Conservation (phyloP, 495 filamentous ascomycete genomes). For the Bombardia bombarda region DNA sequence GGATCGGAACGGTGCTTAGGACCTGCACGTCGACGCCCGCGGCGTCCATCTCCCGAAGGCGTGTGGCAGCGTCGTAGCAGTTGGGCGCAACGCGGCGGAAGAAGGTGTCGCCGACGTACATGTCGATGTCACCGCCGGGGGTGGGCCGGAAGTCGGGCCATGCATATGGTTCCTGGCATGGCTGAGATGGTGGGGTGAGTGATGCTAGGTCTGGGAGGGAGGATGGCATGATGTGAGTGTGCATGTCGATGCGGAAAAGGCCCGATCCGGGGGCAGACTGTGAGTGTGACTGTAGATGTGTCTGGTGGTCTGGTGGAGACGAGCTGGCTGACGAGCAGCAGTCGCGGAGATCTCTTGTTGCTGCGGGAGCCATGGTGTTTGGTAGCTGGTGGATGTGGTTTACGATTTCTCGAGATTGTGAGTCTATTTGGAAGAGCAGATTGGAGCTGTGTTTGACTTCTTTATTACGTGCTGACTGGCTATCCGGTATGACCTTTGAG, state of each 20-base stretch:
- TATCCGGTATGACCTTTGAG: not conserved
- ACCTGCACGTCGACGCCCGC: slow-evolving; percentile 23
- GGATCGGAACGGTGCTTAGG: slow-evolving; percentile 20
- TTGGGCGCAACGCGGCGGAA: slow-evolving; percentile 18
- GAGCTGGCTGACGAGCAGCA: slow-evolving; percentile 3
- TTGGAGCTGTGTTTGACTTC: no score
- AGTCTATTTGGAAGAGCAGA: not conserved
- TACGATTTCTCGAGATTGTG: not conserved
- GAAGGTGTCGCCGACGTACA: slow-evolving; percentile 19
- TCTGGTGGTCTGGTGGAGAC: not conserved
- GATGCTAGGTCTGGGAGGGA: slow-evolving; percentile 14
- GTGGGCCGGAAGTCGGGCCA: slow-evolving; percentile 18
- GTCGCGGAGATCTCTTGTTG: not conserved
- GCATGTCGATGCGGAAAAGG: slow-evolving; percentile 25
- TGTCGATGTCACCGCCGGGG: slow-evolving; percentile 15
- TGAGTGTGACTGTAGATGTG: not conserved
- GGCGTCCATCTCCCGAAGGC: slow-evolving; percentile 19
- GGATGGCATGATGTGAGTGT: slow-evolving; percentile 25
- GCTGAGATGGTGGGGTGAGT: not conserved
- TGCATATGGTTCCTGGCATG: slow-evolving; percentile 5
- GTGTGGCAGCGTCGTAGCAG: slow-evolving; percentile 15
- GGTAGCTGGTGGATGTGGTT: no score
- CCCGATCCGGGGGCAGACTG: not conserved
- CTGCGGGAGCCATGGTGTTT: slow-evolving; percentile 10
- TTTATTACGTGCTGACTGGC: not conserved